phyloP scores from a whole-genome alignment of 2,329 filamentous ascomycete genomes.

The Monosporascus sp. region DNA sequence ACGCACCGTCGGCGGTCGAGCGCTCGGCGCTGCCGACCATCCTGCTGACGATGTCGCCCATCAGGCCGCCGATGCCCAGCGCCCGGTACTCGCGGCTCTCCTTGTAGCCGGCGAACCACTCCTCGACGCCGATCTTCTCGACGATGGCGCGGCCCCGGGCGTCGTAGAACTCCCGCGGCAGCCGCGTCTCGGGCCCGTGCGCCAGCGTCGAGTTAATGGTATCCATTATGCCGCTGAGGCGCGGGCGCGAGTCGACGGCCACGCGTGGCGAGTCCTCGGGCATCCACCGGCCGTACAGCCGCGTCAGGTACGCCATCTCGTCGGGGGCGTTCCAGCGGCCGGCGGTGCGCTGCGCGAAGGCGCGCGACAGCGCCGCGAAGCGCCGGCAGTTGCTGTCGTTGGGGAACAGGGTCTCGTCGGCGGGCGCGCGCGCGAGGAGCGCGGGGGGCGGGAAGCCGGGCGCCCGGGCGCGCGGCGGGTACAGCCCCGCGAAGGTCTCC shows the following conservation, averaged over 20 bases:
- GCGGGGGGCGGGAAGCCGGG: constrained; percentile 53
- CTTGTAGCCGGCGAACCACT: constrained; percentile 86
- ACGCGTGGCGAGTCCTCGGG: constrained; percentile 62
- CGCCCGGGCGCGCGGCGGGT: constrained; percentile 48
- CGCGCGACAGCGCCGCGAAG: constrained; percentile 62
- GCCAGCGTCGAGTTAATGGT: constrained; percentile 84
- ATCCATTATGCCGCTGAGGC: constrained; percentile 89
- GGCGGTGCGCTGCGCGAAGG: constrained; percentile 68
- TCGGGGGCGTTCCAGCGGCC: constrained; percentile 68
- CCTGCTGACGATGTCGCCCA: constrained; percentile 75
- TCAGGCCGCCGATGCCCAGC: constrained; percentile 77
- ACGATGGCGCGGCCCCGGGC: constrained; percentile 62
- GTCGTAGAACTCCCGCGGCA: constrained; percentile 88
- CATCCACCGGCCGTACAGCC: constrained; percentile 79
- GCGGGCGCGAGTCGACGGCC: constrained; percentile 77
- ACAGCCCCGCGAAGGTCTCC: constrained; percentile 69
- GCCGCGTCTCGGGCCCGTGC: constrained; percentile 71
- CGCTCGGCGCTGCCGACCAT: constrained; percentile 66
- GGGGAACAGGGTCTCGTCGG: constrained; percentile 74
- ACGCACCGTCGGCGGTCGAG: constrained; percentile 47
- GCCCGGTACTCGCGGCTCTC: constrained; percentile 84
- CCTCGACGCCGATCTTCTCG: constrained; percentile 73
- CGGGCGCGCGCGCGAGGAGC: constrained; percentile 58
- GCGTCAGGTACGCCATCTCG: constrained; percentile 81
- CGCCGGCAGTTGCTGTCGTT: constrained; percentile 71